Conservation (phyloP, 2,329 filamentous ascomycete genomes). For the Neonectria magnoliae region DNA sequence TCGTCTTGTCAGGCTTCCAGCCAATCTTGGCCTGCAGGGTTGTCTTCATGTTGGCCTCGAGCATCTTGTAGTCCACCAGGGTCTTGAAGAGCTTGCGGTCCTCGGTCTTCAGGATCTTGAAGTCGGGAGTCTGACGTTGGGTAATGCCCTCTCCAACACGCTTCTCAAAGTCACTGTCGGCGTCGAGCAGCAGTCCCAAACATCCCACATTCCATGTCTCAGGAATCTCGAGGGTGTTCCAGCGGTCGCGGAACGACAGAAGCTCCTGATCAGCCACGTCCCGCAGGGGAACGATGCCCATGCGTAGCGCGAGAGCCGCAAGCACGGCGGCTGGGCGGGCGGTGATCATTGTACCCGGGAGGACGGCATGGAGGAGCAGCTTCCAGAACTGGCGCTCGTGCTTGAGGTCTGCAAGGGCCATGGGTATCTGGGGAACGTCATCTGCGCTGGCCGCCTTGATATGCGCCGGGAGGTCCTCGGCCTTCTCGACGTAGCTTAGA, state of each 20-base stretch:
- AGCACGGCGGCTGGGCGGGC: constrained; percentile 57
- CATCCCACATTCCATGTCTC: constrained; percentile 62
- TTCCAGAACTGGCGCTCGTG: constrained; percentile 57
- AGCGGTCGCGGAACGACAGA: constrained; percentile 52
- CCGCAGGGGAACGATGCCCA: constrained; percentile 56
- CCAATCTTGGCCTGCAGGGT: constrained; percentile 54
- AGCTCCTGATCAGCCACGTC: constrained; percentile 55
- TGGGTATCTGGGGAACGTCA: constrained; percentile 55
- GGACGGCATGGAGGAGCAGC: constrained; percentile 57
- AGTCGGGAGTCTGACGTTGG: constrained; percentile 15
- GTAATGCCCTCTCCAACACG: constrained; percentile 40
- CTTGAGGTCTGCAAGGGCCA: constrained; percentile 50
- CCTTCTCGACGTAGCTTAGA: constrained; percentile 54
- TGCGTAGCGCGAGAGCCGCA: constrained; percentile 58
- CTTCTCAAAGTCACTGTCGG: constrained; percentile 50
- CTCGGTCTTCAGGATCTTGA: constrained; percentile 45
- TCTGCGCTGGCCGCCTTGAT: constrained; percentile 46
- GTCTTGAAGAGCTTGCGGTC: constrained; percentile 56
- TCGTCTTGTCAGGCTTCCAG: constrained; percentile 58
- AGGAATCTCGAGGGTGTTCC: constrained; percentile 58
- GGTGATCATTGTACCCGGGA: constrained; percentile 59
- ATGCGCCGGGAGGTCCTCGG: constrained; percentile 55
- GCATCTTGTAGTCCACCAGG: constrained; percentile 57
- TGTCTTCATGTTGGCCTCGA: constrained; percentile 57
- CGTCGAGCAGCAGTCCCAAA: constrained; percentile 57